Conservation (phyloP, 495 filamentous ascomycete species). For the Cryomyces minteri region DNA sequence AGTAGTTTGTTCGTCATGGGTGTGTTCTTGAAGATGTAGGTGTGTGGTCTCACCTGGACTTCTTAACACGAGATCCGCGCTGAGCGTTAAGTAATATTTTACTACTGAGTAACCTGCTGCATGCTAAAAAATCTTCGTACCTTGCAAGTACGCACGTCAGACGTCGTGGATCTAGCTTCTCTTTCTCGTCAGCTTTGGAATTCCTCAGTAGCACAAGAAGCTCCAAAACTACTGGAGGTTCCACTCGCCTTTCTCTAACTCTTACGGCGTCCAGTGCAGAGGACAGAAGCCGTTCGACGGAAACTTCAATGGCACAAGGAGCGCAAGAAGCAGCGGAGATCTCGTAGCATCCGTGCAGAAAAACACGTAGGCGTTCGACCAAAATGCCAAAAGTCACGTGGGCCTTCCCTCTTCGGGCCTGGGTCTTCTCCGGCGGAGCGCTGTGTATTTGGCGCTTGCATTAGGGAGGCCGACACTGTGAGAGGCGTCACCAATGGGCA, state of each 20-base stretch:
- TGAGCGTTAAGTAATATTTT: background rate
- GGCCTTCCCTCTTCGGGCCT: too few relatives aligned
- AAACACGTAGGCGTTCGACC: too few relatives aligned
- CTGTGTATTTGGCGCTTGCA: too few relatives aligned
- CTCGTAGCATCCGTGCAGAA: too few relatives aligned
- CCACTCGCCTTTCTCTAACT: background rate
- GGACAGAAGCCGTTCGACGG: background rate
- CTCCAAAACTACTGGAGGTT: background rate
- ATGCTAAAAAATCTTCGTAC: background rate
- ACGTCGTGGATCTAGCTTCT: background rate
- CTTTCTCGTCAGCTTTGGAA: background rate
- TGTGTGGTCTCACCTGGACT: background rate
- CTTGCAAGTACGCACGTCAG: background rate
- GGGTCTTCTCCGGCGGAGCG: too few relatives aligned
- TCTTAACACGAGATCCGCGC: background rate
- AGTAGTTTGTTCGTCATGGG: background rate
- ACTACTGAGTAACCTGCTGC: background rate
- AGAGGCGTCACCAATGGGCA: too few relatives aligned
- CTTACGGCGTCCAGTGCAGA: background rate
- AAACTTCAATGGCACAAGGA: too few relatives aligned
- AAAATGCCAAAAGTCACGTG: too few relatives aligned
- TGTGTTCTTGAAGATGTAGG: background rate
- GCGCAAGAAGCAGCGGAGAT: too few relatives aligned
- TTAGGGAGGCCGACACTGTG: too few relatives aligned
- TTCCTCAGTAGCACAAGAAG: background rate